Base-by-base conservation (phyloP, 495 filamentous ascomycete species). In the Podospora appendiculata region DNA sequence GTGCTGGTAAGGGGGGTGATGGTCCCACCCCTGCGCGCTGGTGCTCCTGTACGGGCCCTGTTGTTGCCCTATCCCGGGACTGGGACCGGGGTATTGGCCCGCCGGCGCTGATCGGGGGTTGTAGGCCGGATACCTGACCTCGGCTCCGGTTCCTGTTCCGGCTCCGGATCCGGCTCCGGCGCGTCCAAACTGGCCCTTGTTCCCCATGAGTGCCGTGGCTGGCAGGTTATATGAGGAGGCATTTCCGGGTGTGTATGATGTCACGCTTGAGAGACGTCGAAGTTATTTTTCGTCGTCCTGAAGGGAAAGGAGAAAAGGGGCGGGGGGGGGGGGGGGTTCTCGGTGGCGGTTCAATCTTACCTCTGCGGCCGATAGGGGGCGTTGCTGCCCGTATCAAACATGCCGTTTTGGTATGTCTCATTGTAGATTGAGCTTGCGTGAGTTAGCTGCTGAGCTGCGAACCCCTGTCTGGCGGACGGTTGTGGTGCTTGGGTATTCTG, bases 301-400 rank as follows among this genome's bases (percentile, higher is more conserved):
- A 58, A 65, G 48, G 5, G 25, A 25, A 38, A 38, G 3, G 8
- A 38, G 44, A 50, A 25, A 25, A 25, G 5, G 25, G 25, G 25
- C 25, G n/a, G n/a, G n/a, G n/a, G n/a, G n/a, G n/a, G 49, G 56
- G 56, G 59, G 52, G 50, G 51, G 44, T 42, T 47, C 32, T 54
- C 54, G 42, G 32, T 49, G 55, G 49, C 48, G 55, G 56, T 48
- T 38, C 58, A 25, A 55, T 69, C 73, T 75, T 75, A 76, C 73
- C 73, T 76, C 45, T 73, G 67, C 41, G 60, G 50, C 45, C 68
- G 66, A 58, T 68, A 70, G 56, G 65, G 71, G 53, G 61, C 63
- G 54, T 55, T 64, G 54, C 54, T 61, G 48, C 66, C 69, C 52
- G 57, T 59, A 34, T 67, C 62, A 38, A 65, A 67, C 41, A 56